Base-by-base conservation (phyloP, 176 grass and related monocot genomes). In the Oryza punctata region DNA sequence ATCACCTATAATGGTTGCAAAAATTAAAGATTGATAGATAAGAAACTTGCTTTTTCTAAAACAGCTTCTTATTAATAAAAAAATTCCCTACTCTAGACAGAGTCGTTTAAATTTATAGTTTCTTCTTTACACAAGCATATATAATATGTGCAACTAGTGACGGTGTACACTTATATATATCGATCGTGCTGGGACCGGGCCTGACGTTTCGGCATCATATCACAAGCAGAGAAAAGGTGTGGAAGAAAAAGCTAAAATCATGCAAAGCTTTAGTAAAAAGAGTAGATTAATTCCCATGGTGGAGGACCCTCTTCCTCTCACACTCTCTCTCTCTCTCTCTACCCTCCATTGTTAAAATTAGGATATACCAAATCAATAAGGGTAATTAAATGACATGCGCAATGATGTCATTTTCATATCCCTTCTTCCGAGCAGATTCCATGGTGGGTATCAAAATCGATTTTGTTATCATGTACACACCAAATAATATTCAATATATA, bases 341-440 rank as follows among this genome's bases (percentile, higher is more conserved):
- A n/a, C 1, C 38, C 50, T 5, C 54, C 50, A 5, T 33, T 43
- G 3, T 2, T 16, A 69, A 44, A 78, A 47, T 52, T 19, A 70
- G 12, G 75, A 78, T 61, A 78, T 45, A 73, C 3, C 14, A 63
- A 33, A 66, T 26, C 33, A 70, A 21, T 45, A 43, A 70, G 41
- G 65, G 16, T 57, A 57, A 50, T 57, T 67, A 44, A 81, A 44
- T 76, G 82, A 89, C 65, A 71, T 81, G 87, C 2, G 77, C 82
- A 71, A 57, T 81, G 87, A 89, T 85, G 82, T 81, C 65, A 85
- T 81, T 89, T 81, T 70, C 47, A 27, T 38, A 69, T 70, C 65
- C 43, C 13, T 80, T 80, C 25, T 69, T 30, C 13, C 24, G 1
- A 81, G 72, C 46, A 57, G 72, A 65, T 81, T 85, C 88, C 32